phyloP scores from a whole-genome alignment of 805 yeast species.

The Cyberlindnera veronae region DNA sequence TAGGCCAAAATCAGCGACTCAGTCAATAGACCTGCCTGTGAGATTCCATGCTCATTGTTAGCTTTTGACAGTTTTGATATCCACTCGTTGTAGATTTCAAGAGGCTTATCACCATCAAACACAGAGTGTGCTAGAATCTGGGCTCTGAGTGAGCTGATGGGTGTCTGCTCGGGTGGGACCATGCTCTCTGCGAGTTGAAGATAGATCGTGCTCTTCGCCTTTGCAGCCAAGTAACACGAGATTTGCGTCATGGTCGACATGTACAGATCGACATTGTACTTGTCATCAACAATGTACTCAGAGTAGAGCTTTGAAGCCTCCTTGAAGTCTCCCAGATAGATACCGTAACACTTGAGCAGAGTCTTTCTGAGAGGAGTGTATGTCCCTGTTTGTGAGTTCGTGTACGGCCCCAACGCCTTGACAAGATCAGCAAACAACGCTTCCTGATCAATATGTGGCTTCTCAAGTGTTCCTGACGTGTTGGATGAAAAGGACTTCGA shows the following conservation, averaged over 20 bases:
- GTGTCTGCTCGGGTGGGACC: slow-evolving; percentile 28
- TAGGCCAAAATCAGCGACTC: slow-evolving; percentile 44
- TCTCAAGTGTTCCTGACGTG: background rate
- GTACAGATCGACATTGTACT: slow-evolving; percentile 38
- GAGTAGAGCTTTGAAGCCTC: slow-evolving; percentile 20
- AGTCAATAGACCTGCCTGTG: slow-evolving; percentile 42
- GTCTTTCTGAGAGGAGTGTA: slow-evolving; percentile 6
- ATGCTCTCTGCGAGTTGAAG: slow-evolving; percentile 37
- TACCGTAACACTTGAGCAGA: slow-evolving; percentile 17
- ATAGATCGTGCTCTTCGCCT: slow-evolving; percentile 27
- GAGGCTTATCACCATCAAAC: slow-evolving; percentile 37
- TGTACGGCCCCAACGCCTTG: slow-evolving; percentile 7
- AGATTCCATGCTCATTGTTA: slow-evolving; percentile 32
- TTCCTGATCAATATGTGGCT: slow-evolving; percentile 6
- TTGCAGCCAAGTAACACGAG: slow-evolving; percentile 39
- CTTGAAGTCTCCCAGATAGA: slow-evolving; percentile 9
- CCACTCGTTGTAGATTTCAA: slow-evolving; percentile 44
- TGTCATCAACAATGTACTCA: slow-evolving; percentile 37
- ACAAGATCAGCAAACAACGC: slow-evolving; percentile 2
- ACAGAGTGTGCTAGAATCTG: slow-evolving; percentile 40
- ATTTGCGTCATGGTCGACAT: slow-evolving; percentile 40
- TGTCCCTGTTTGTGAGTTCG: background rate
- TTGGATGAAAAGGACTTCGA: no score
- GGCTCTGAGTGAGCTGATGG: slow-evolving; percentile 33
- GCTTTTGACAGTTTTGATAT: slow-evolving; percentile 36